Percentiles rank a stretch among this genome's conserved stretches.
Conservation (phyloP, 305 asterid species). For the Fraxinus greggii region DNA sequence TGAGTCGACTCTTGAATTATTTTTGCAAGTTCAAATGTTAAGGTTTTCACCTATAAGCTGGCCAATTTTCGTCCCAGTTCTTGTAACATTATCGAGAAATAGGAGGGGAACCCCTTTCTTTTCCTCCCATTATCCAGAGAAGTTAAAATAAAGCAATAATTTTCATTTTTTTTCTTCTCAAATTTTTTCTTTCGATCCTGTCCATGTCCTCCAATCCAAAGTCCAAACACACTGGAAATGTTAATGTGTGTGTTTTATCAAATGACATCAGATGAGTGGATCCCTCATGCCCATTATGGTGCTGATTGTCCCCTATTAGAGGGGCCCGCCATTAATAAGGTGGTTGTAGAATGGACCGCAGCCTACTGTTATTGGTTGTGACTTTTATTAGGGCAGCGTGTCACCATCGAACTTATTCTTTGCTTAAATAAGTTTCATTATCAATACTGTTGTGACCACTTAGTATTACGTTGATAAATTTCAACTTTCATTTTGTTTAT, state of each 20-base stretch:
- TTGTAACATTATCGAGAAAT: background rate
- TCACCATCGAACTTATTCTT: slow-evolving; percentile 13
- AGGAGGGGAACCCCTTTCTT: background rate
- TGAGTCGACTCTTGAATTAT: background rate
- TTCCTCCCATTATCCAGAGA: background rate
- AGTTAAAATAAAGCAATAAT: background rate
- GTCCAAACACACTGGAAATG: background rate
- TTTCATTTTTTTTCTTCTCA: background rate
- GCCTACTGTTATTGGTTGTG: slow-evolving; percentile 14
- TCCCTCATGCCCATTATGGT: slow-evolving; percentile 13
- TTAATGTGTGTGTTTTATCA: background rate
- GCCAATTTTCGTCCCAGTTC: background rate
- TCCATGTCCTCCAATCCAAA: background rate
- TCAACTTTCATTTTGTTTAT: background rate
- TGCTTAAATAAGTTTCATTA: slow-evolving; percentile 2
- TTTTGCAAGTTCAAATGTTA: background rate
- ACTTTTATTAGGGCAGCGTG: slow-evolving; percentile 3
- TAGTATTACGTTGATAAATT: background rate
- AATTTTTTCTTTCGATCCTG: background rate
- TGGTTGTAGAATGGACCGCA: slow-evolving; percentile 24
- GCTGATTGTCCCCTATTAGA: slow-evolving; percentile 23
- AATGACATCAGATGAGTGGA: slow-evolving; percentile 19
- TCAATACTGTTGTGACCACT: background rate
- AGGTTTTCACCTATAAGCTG: background rate
- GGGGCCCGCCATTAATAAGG: slow-evolving; percentile 32